These are phyloP conservation scores for Conoideocrella luteorostrata DNA, from an alignment of 2,329 filamentous ascomycete species.

Conservation along the genomic window DNA sequence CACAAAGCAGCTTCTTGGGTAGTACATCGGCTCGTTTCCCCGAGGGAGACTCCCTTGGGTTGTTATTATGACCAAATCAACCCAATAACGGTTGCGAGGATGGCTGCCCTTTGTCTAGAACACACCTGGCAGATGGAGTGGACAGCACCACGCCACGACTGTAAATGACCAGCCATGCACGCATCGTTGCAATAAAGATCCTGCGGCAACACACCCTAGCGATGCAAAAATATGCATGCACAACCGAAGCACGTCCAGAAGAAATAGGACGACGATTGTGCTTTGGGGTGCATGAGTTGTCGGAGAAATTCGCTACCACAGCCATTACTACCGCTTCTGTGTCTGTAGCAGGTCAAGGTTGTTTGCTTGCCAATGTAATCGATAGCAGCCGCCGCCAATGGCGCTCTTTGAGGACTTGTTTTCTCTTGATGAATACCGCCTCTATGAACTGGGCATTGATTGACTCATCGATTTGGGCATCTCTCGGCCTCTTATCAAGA, in stretches of 20 bases:
- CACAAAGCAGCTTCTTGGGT: too few relatives aligned
- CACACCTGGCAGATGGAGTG: neutral
- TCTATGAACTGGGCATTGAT: too few relatives aligned
- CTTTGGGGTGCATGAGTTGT: constrained; percentile 1
- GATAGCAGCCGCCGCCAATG: neutral
- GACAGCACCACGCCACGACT: neutral
- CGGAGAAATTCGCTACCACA: too few relatives aligned
- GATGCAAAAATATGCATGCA: neutral
- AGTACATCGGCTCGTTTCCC: too few relatives aligned
- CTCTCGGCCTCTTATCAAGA: neutral
- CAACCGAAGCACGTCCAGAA: neutral
- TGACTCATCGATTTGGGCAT: too few relatives aligned
- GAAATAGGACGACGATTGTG: neutral
- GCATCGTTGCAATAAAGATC: too few relatives aligned
- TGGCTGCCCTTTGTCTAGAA: neutral
- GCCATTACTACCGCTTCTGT: too few relatives aligned
- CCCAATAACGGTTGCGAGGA: neutral
- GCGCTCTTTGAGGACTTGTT: neutral
- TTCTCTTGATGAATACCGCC: too few relatives aligned
- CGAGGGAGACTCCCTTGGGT: too few relatives aligned
- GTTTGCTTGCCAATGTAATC: neutral
- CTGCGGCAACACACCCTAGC: neutral
- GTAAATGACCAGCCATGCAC: too few relatives aligned
- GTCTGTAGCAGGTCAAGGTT: neutral
- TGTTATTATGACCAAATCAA: too few relatives aligned